Base-by-base conservation (phyloP, 1,284 basidiomycete genomes). In the Meira nashicola region DNA sequence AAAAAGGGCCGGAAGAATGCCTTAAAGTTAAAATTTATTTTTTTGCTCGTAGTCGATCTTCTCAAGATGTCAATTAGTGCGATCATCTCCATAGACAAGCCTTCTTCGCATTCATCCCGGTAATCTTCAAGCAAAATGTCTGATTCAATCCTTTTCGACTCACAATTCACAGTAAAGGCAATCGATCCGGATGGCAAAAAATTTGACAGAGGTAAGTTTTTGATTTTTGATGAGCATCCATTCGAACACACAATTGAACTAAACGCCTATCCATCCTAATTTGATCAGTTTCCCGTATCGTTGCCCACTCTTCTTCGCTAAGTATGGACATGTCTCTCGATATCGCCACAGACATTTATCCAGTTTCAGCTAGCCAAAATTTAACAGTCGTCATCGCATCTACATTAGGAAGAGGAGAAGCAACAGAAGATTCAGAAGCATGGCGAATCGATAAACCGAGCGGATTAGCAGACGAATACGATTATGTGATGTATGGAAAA, bases 401-500 rank as follows among this genome's bases (percentile, higher is more conserved):
- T 15, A 89, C 89, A 2, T 82, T 56, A 2, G 54, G 44, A 37
- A 37, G 85, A 86, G 49, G 87, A 74, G 87, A 89, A 78, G 86
- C 23, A 19, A 39, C 21, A 39, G 53, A 41, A 14, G 37, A 56
- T 47, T 44, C 39, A 39, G 84, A 89, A 74, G 84, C 89, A 52
- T 92, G 92, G 90, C 81, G 92, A 78, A 89, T 91, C 76, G 88
- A 91, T 79, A 88, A 90, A 3, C 83, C 86, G 67, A 83, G 87
- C 75, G 93, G 93, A 0, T 79, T 98, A 37, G 93, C 96, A 65
- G 90, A 92, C 63, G 93, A 97, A 70, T 98, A 92, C 74, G 94
- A 97, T 77, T 98, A 98, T 82, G 94, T 98, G 66, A 96, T 97
- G 93, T 92, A 91, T 78, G 94, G 94, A 47, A 97, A 95, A 86